Base-by-base conservation (phyloP, 2,329 filamentous ascomycete species). In the Parascedosporium putredinis region DNA sequence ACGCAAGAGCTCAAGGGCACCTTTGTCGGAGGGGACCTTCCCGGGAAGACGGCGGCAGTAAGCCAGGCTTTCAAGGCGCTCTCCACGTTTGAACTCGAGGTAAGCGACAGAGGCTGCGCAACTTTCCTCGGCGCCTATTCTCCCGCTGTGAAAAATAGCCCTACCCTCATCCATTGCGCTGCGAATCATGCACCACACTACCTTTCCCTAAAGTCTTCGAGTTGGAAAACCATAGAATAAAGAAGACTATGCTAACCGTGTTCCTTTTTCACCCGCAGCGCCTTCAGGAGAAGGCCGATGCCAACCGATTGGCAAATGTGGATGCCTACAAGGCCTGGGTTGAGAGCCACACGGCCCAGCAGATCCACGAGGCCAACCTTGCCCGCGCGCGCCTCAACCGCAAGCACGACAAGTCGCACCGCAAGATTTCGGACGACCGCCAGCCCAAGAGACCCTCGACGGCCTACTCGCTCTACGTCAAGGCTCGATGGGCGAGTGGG, bases 271-370 rank as follows among this genome's bases (percentile, higher is more conserved):
- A 10, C 10, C 40, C 7, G 23, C 49, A 75, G 71, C 60, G 56
- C 36, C 61, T 76, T 23, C 36, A 60, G n/a, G 55, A 59, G 20
- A 56, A 34, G 10, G 64, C 60, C 24, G 50, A 59, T 2, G 55
- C 66, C 54, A 78, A 78, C 64, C 63, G 61, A 45, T 54, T 57
- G 18, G 53, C 56, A 56, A 76, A 76, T 57, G 56, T 60, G 7
- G 64, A 59, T 7, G 56, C 59, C 16, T 65, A 65, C 57, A 67
- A 70, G 61, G 61, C 65, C 14, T 80, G 76, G 76, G 59, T 79
- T n/a, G 63, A 71, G 52, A 62, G 60, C 24, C 59, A 70, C 55
- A 59, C 68, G 3, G 60, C 64, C 3, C 57, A 60, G 47, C 61
- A 65, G 25, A 71, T 78, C 49, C 53, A 58, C 45, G 53, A 61